A percentile compares a stretch with the other conserved stretches of the same genome.
These are phyloP conservation scores for Fraxinus dipetala DNA, from an alignment of 305 asterid species.

Conservation along the genomic window DNA sequence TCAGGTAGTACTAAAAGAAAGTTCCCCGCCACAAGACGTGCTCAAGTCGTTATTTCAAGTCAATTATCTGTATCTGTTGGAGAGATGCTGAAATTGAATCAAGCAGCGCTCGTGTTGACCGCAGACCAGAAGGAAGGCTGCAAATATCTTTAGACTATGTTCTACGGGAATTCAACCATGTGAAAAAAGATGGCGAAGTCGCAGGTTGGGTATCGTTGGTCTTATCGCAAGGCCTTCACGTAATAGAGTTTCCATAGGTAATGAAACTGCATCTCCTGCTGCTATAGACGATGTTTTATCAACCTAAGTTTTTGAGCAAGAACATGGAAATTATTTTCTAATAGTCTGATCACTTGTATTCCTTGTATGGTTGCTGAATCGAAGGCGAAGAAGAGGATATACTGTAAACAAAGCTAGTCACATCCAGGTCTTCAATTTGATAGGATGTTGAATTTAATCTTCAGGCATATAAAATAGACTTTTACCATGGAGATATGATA, in stretches of 20 bases:
- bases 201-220: conserved; percentile 77
- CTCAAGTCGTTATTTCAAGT: conserved; percentile 70
- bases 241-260: conserved; percentile 50
- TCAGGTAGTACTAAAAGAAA: no score
- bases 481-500: not conserved
- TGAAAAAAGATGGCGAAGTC: conserved; percentile 57
- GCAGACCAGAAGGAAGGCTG: conserved; percentile 74
- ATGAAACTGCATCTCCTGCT: not conserved
- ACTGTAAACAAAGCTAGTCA: no score
- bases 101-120: conserved; percentile 50
- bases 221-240: conserved; percentile 84
- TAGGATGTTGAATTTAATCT: no score
- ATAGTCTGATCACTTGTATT: not conserved
- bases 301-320: conserved; percentile 6
- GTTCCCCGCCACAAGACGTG: no score
- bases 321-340: not conserved
- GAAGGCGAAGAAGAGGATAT: no score
- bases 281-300: no score
- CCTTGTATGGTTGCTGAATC: no score
- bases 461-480: not conserved
- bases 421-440: no score
- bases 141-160: conserved; percentile 69
- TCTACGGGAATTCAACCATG: conserved; percentile 66
- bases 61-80: conserved; percentile 79
- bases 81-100: conserved; percentile 67